These are phyloP conservation scores for Thraustochytrium aureum DNA, from an alignment of 352 stramenopile genomes.

Conservation along the genomic window DNA sequence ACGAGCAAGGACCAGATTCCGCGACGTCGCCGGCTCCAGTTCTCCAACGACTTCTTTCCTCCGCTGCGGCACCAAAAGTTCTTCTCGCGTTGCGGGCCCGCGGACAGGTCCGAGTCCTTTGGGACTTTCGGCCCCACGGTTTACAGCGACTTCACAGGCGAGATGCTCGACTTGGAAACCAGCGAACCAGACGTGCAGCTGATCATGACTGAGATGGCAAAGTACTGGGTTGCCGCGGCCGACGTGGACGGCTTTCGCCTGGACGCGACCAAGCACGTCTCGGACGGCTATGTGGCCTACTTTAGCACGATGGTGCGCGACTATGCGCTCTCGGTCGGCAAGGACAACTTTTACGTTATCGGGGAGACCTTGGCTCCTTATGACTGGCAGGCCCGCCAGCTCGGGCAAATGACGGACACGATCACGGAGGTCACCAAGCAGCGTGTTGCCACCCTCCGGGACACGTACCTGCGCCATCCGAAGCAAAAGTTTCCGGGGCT, in stretches of 20 bases:
- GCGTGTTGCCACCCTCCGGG: neutral
- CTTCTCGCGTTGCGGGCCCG: neutral
- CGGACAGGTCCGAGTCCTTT: neutral
- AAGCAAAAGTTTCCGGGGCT: neutral
- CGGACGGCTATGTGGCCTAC: conserved; percentile 11
- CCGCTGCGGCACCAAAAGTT: neutral
- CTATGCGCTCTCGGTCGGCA: neutral
- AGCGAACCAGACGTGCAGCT: neutral
- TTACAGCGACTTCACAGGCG: neutral
- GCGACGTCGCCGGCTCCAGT: neutral
- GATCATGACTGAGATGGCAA: conserved; percentile 22
- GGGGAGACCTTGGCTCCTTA: neutral
- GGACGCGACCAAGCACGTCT: conserved; percentile 8
- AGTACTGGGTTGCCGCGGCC: neutral
- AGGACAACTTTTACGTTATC: conserved; percentile 9
- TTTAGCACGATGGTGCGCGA: neutral
- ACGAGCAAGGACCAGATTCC: neutral
- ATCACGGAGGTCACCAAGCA: neutral
- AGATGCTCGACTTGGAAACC: conserved; percentile 1
- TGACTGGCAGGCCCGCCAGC: neutral
- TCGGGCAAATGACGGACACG: neutral
- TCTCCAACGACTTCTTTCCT: neutral
- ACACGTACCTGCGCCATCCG: neutral
- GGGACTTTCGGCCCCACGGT: neutral
- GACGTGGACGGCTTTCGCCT: conserved; percentile 4